These are phyloP conservation scores for Candida chilensis DNA, from an alignment of 805 yeast species.

Conservation along the genomic window DNA sequence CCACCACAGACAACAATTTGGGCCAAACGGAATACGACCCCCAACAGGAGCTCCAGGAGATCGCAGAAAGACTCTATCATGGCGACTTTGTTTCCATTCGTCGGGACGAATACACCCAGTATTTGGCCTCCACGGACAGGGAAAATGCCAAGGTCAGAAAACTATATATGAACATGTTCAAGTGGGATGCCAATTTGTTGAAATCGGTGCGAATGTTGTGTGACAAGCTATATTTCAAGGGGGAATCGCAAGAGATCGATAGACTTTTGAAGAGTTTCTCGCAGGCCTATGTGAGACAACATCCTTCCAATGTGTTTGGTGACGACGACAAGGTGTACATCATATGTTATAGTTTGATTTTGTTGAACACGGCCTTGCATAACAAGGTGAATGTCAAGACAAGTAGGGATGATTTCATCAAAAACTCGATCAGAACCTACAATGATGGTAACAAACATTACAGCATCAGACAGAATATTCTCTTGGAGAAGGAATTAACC, in stretches of 20 bases:
- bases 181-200: conserved; percentile 42
- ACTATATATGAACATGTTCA: conserved; percentile 36
- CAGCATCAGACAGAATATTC: conserved; percentile 15
- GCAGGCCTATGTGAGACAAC: conserved; percentile 46
- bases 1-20: too few relatives aligned
- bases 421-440: conserved; percentile 26
- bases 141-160: conserved; percentile 31
- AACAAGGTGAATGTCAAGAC: conserved; percentile 32
- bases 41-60: conserved; percentile 8
- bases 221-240: conserved; percentile 59
- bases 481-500: conserved; percentile 28
- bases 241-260: conserved; percentile 79
- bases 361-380: conserved; percentile 73
- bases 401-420: conserved; percentile 28
- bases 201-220: conserved; percentile 53
- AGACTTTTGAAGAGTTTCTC: conserved; percentile 63
- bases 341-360: conserved; percentile 59
- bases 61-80: conserved; percentile 23
- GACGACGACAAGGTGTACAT: conserved; percentile 54
- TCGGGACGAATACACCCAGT: conserved; percentile 35
- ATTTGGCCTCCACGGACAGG: conserved; percentile 22
- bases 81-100: conserved; percentile 31
- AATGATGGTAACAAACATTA: conserved; percentile 15
- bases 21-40: too few relatives aligned
- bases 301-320: conserved; percentile 37